Base-by-base conservation (phyloP, 2,329 filamentous ascomycete genomes). In the Cordyceps tenuipes region DNA sequence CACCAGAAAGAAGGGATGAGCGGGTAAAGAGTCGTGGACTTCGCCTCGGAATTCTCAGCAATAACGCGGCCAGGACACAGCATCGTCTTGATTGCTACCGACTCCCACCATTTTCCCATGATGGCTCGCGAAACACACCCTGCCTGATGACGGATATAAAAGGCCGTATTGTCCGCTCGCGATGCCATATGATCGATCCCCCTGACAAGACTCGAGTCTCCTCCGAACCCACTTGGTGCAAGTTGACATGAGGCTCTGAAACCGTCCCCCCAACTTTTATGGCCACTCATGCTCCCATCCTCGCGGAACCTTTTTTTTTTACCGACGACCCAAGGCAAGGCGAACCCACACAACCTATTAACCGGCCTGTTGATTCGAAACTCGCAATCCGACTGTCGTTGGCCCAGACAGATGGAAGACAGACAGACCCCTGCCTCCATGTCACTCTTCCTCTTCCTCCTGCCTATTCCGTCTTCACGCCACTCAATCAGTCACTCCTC, bases 181-280 rank as follows among this genome's bases (percentile, higher is more conserved):
- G 49, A 52, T 52, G 31, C 19, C 39, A 39, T n/a, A 52, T 29
- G 29, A 5, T 23, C 49, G 29, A 5, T 23, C 49, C 49, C 49
- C 49, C 49, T 52, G 49, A 52, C 49, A 41, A 52, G 49, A 52
- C 12, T 43, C 21, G 19, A 23, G 52, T 23, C 39, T 34, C 34
- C 34, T 26, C 29, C 26, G 5, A 57, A 23, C 56, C 56, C 47
- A 58, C 47, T 58, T 58, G 36, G 56, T 26, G 29, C 36, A 17
- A 2, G n/a, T n/a, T 58, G 54, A 44, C 57, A 48, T 31, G 50
- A 54, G 57, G 23, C 57, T 60, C 50, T 60, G 57, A 60, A 60
- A 60, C 57, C 44, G 13, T 21, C 2, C 23, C 39, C 19, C 23
- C 50, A 55, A 31, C 57, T 50, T 49, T 50, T 49, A 47, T 60